Base-by-base conservation (phyloP, 306 rosid species). In the Castanea crenata region DNA sequence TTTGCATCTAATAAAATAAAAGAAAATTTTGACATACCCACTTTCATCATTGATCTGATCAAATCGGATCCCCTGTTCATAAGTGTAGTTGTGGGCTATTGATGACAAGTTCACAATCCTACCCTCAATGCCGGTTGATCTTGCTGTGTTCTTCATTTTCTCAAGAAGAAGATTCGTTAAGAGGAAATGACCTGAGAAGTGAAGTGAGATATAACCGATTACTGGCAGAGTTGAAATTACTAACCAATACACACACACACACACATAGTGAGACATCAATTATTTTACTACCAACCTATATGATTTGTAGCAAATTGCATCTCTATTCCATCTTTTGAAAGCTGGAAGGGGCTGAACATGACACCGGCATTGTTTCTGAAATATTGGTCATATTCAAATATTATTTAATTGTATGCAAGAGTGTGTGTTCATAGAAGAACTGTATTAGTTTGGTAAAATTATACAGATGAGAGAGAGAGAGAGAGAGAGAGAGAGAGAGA, bases 311-410 rank as follows among this genome's bases (percentile, higher is more conserved):
- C 92, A 81, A 93, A 93, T 74, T 95, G 99, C 90, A 86, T 79
- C 86, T 95, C 98, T 34, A 95, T 85, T 21, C 92, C 96, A 82
- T 95, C 98, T 55, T 89, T 82, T 20, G 98, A 86, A 16, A 89
- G 85, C 84, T 79, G 84, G 80, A 85, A 91, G 12, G 98, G 98
- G 74, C 99, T 93, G 83, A 95, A 95, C 99, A 95, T 93, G 38
- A 95, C 87, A 55, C 99, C 97, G 73, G 98, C 99, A 76, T 95
- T 95, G 93, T 95, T 95, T 95, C 99, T 95, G 84, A 82, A 87
- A 86, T 25, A 52, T 46, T 74, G 23, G 29, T 52, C n/a, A 57
- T 38, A 70, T 46, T 5, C 61, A 34, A 38, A 7, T 38, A 38
- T 38, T 8, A 38, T 38, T 38, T 25, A 25, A 25, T 25, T 38